Evolutionary conservation across 2,329 filamentous ascomycete species (phyloP).

Genomic region (Trichoderma sp.): DNA sequence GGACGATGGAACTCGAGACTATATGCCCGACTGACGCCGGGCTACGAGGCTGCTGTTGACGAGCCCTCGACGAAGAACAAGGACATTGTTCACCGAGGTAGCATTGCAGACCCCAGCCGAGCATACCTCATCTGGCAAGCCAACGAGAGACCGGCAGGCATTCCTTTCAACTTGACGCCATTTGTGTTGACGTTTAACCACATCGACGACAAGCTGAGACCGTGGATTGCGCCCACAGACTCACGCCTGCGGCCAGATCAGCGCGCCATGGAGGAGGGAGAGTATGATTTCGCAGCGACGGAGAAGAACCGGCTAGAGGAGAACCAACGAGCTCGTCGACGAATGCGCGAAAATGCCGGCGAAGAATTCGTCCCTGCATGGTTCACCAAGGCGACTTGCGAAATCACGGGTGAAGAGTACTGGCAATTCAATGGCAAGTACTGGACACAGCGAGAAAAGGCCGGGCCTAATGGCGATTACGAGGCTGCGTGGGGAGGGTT

Average conservation of each 20-base stretch:
- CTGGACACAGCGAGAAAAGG: constrained; percentile 71
- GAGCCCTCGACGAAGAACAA: constrained; percentile 43
- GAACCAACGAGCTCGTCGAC: constrained; percentile 75
- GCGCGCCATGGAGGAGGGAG: constrained; percentile 96
- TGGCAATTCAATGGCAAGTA: constrained; percentile 90
- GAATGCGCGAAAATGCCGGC: constrained; percentile 70
- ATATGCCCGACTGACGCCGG: constrained; percentile 88
- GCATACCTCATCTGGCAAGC: constrained; percentile 94
- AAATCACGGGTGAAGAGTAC: constrained; percentile 80
- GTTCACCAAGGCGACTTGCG: constrained; percentile 73
- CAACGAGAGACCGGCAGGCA: constrained; percentile 72
- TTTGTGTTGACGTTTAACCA: constrained; percentile 95
- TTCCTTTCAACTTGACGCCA: constrained; percentile 95
- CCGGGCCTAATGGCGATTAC: constrained; percentile 55
- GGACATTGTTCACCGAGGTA: constrained; percentile 44
- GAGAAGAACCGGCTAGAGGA: constrained; percentile 96
- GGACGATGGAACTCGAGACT: constrained; percentile 97
- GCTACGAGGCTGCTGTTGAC: constrained; percentile 73
- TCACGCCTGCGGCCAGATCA: constrained; percentile 92
- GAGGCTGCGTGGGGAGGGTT: constrained; percentile 64
- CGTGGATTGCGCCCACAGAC: constrained; percentile 85
- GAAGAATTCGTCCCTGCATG: constrained; percentile 82
- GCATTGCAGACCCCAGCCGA: constrained; percentile 63
- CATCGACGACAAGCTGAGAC: constrained; percentile 74
- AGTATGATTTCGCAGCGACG: constrained; percentile 86